Conservation (phyloP, 2,329 filamentous ascomycete genomes). For the Pseudopyrenochaeta lycopersici region DNA sequence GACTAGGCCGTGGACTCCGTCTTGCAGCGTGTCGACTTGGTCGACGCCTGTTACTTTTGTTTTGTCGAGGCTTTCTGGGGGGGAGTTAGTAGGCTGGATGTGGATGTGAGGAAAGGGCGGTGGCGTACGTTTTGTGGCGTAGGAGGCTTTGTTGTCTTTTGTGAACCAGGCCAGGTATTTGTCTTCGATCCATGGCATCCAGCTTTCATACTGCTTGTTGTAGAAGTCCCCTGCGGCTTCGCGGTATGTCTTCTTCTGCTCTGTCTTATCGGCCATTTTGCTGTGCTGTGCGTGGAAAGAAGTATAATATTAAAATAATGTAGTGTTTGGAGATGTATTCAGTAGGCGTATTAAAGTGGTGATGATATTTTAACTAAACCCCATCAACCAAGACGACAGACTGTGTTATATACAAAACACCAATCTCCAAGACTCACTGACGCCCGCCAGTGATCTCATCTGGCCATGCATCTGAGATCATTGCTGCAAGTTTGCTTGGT, state of each 20-base stretch:
- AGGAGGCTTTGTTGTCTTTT: slow-evolving; percentile 79
- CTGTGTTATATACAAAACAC: too few species aligned
- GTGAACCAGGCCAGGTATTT: slow-evolving; percentile 76
- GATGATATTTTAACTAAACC: too few species aligned
- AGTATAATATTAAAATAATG: too few species aligned
- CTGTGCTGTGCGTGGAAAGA: too few species aligned
- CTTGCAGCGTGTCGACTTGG: slow-evolving; percentile 74
- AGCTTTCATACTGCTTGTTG: slow-evolving; percentile 76
- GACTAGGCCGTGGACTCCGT: slow-evolving; percentile 70
- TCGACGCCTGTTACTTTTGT: slow-evolving; percentile 74
- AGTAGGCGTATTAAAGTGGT: too few species aligned
- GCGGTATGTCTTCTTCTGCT: slow-evolving; percentile 38
- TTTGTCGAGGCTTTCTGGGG: slow-evolving; percentile 70
- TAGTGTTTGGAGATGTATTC: too few species aligned
- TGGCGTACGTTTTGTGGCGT: slow-evolving; percentile 70
- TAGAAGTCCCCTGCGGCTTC: slow-evolving; percentile 61
- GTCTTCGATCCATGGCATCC: slow-evolving; percentile 82
- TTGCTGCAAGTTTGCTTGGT: too few species aligned
- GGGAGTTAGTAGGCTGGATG: too few species aligned
- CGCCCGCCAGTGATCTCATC: too few species aligned
- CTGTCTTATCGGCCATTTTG: slow-evolving; percentile 7
- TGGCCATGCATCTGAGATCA: too few species aligned
- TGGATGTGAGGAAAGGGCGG: background rate
- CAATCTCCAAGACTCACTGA: too few species aligned
- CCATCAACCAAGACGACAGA: too few species aligned